These are phyloP conservation scores for Casaregolazyma suthepensis DNA, from an alignment of 1,139 yeast genomes.

Conservation along the genomic window DNA sequence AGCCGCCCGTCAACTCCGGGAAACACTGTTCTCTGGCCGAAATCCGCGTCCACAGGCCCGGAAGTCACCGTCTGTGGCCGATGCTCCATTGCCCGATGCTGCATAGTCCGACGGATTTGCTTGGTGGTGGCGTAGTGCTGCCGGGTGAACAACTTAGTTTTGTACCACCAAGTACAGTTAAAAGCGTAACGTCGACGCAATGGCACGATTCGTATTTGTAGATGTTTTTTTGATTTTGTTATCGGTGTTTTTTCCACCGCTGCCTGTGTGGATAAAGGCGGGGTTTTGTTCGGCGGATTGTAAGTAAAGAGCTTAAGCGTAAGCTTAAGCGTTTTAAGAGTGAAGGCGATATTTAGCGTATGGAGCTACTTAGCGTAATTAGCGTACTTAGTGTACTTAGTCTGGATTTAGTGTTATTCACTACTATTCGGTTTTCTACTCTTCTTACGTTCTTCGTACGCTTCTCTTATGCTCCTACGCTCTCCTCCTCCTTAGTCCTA, in stretches of 20 bases:
- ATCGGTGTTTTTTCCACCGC: slow-evolving; percentile 78
- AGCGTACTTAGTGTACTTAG: no score
- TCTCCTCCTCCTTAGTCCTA: background rate
- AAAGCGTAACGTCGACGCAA: background rate
- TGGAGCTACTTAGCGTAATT: no score
- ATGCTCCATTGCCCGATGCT: background rate
- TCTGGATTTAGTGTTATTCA: no score
- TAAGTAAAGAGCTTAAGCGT: slow-evolving; percentile 28
- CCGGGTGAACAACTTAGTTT: background rate
- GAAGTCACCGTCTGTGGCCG: slow-evolving; percentile 2
- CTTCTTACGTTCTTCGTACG: no score
- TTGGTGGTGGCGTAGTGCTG: background rate
- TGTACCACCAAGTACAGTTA: background rate
- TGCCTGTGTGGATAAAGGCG: slow-evolving; percentile 72
- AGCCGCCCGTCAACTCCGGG: slow-evolving; percentile 27
- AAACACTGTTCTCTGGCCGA: slow-evolving; percentile 41
- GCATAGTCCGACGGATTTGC: slow-evolving; percentile 1
- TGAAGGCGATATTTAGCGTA: no score
- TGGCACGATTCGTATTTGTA: slow-evolving; percentile 20
- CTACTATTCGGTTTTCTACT: no score
- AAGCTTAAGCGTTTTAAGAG: no score
- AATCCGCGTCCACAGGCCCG: slow-evolving; percentile 32
- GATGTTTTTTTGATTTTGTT: slow-evolving; percentile 76
- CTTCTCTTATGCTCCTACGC: no score
- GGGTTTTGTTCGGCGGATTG: slow-evolving; percentile 67